A percentile compares a stretch with the other conserved stretches of the same genome.
Conservation (phyloP, 352 stramenopile species). For the Pythium dissotocum region DNA sequence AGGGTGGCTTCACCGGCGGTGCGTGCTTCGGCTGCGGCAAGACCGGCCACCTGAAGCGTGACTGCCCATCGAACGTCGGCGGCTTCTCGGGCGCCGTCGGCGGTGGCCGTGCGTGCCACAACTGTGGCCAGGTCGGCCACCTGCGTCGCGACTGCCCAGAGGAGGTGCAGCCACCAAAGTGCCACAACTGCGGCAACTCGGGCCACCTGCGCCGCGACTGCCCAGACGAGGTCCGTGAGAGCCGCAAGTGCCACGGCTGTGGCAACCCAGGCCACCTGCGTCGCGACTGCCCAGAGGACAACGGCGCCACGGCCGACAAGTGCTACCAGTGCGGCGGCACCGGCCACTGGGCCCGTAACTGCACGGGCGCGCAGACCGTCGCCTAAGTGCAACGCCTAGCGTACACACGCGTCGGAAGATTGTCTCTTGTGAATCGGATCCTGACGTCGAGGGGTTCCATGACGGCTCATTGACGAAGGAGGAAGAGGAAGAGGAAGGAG, state of each 20-base stretch:
- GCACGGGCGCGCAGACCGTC: conserved; percentile 43
- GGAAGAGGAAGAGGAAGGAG: neutral
- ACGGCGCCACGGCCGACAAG: conserved; percentile 65
- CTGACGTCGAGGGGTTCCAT: neutral
- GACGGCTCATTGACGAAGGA: neutral
- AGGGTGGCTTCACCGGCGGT: conserved; percentile 37
- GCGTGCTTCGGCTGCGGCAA: conserved; percentile 82
- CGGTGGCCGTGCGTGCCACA: conserved; percentile 73
- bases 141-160: conserved; percentile 80
- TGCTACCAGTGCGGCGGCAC: conserved; percentile 82
- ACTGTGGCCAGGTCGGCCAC: conserved; percentile 79
- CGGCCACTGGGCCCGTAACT: conserved; percentile 82
- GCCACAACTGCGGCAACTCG: conserved; percentile 75
- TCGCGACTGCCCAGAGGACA: conserved; percentile 82
- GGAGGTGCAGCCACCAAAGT: conserved; percentile 71
- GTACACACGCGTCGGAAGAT: neutral
- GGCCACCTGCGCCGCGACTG: conserved; percentile 77
- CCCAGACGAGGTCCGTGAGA: conserved; percentile 64
- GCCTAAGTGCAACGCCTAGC: conserved; percentile 36
- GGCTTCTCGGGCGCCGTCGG: conserved; percentile 17
- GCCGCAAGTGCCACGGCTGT: conserved; percentile 78
- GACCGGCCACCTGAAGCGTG: conserved; percentile 77
- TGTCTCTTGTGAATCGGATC: neutral
- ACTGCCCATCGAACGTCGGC: conserved; percentile 52
- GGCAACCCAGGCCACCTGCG: conserved; percentile 67